Percentiles rank a stretch among this genome's conserved stretches.
phyloP scores from a whole-genome alignment of 2,329 filamentous ascomycete genomes.

The Penicillium concentricum region DNA sequence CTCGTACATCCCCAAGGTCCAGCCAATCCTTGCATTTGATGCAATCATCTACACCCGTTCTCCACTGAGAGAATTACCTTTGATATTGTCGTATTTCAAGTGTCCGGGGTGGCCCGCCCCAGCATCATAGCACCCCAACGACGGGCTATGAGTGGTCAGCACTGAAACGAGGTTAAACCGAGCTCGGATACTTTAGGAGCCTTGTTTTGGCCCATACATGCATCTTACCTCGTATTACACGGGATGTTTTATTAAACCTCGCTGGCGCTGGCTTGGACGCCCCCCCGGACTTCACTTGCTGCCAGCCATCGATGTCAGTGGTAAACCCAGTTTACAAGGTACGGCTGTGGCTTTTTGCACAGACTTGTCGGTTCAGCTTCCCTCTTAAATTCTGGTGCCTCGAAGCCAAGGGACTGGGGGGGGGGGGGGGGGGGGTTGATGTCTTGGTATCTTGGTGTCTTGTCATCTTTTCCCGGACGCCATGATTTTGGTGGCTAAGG shows the following conservation, averaged over 20 bases:
- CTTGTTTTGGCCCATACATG: conserved; percentile 7
- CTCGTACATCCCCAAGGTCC: neutral
- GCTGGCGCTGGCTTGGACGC: neutral
- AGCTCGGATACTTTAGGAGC: conserved; percentile 7
- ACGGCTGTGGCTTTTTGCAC: conserved; percentile 3
- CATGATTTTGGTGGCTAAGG: neutral
- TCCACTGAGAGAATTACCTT: no score
- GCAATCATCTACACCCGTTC: neutral
- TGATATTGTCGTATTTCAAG: neutral
- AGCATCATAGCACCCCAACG: conserved; percentile 20
- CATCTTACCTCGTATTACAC: conserved; percentile 16
- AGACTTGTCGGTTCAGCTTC: neutral
- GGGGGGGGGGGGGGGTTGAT: neutral
- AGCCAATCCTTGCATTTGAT: conserved; percentile 1
- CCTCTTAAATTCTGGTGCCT: neutral
- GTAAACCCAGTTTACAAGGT: neutral
- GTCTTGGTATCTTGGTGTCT: no score
- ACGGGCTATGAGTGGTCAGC: conserved; percentile 9
- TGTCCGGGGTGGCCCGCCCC: conserved; percentile 13
- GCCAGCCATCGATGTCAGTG: conserved; percentile 20
- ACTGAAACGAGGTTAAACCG: neutral
- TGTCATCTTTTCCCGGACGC: no score
- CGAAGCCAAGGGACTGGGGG: neutral
- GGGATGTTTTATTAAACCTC: conserved; percentile 3
- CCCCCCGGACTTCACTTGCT: neutral